Conservation (phyloP, 768 basidiomycete species). For the Suillus alpinus region DNA sequence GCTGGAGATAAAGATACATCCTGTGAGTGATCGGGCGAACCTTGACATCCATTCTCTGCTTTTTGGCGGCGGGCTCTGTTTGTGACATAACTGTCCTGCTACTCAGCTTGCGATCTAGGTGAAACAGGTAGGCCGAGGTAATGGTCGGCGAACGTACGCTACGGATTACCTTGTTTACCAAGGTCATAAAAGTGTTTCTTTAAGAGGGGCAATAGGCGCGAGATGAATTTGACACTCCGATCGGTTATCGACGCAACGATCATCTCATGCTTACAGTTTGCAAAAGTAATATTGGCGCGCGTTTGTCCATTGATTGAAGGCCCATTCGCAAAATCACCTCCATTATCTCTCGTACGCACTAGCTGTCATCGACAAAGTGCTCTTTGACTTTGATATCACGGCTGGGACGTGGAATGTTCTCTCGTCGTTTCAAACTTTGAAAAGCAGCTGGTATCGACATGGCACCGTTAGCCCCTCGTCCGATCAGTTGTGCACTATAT, state of each 20-base stretch:
- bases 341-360: no score
- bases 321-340: no score
- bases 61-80: slow-evolving; percentile 34
- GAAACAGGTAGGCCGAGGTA: no score
- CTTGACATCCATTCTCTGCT: slow-evolving; percentile 43
- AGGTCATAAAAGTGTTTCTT: not conserved
- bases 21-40: slow-evolving; percentile 17
- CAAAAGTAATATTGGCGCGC: not conserved
- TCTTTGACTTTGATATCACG: no score
- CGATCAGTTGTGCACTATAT: no score
- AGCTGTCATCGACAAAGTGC: no score
- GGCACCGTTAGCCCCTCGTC: no score
- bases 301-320: no score
- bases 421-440: no score
- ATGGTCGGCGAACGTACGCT: not conserved
- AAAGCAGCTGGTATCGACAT: no score
- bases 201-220: not conserved
- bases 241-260: not conserved
- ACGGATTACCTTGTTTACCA: not conserved
- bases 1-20: slow-evolving; percentile 1
- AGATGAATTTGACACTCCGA: not conserved
- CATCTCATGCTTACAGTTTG: not conserved
- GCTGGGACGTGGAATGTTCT: no score
- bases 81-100: slow-evolving; percentile 17
- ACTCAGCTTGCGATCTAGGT: not conserved